A percentile compares a stretch with the other conserved stretches of the same genome.
Conservation (phyloP, 2,329 filamentous ascomycete species). For the Diatrype stigma region DNA sequence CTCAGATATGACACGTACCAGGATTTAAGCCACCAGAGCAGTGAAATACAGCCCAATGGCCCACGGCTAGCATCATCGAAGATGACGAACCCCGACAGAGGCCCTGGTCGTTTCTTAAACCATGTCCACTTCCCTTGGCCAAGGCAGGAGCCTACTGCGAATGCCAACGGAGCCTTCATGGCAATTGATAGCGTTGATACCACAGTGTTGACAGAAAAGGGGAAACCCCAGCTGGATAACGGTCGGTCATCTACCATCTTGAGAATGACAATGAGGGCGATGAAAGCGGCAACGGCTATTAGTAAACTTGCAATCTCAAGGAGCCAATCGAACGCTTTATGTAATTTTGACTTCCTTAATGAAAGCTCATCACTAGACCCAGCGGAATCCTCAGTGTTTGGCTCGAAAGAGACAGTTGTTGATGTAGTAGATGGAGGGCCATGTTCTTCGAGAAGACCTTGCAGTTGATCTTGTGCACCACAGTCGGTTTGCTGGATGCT, state of each 20-base stretch:
- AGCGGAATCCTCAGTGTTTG: too few relatives aligned
- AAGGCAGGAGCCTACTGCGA: slow-evolving; percentile 6
- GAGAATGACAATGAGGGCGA: slow-evolving; percentile 1
- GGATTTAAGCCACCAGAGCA: slow-evolving; percentile 7
- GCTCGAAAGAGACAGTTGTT: too few relatives aligned
- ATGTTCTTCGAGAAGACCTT: too few relatives aligned
- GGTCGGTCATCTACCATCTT: slow-evolving; percentile 1
- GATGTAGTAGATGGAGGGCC: too few relatives aligned
- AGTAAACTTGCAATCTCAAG: slow-evolving; percentile 1
- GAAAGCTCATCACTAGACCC: too few relatives aligned
- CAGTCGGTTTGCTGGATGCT: too few relatives aligned
- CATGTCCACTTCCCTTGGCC: slow-evolving; percentile 10
- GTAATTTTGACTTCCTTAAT: too few relatives aligned
- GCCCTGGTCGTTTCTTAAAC: slow-evolving; percentile 4
- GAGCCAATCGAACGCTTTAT: background rate
- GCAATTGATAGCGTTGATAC: slow-evolving; percentile 3
- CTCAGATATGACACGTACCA: background rate
- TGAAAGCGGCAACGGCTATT: background rate
- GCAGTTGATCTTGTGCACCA: too few relatives aligned
- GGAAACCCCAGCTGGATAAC: slow-evolving; percentile 1
- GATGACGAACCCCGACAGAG: slow-evolving; percentile 2
- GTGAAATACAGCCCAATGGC: slow-evolving; percentile 3
- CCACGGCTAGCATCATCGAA: slow-evolving; percentile 10
- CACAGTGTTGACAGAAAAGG: slow-evolving; percentile 4
- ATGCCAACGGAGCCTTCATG: slow-evolving; percentile 3